Base-by-base conservation (phyloP, 257 asterid genomes). In the Gentiana straminea region DNA sequence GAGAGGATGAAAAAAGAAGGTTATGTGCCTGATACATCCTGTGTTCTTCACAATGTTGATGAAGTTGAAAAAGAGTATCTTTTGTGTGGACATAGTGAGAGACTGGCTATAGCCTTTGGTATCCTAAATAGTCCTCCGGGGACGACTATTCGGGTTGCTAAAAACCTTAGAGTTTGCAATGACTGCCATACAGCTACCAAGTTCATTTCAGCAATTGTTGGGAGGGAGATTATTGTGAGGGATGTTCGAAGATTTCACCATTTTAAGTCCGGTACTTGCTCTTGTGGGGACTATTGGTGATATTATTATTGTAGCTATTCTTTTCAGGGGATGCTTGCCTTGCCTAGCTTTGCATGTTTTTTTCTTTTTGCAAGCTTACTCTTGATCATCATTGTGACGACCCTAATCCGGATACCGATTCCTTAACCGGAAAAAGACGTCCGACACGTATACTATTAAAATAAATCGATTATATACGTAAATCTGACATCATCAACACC, bases 261-360 rank as follows among this genome's bases (percentile, higher is more conserved):
- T 61, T 89, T 89, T 79, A 79, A 63, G 63, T 65, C 84, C 56
- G 97, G 95, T 33, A 74, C 68, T 65, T 89, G 97, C 69, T 86
- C 94, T 0, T 89, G 97, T 74, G 79, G 92, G 57, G 97, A 89
- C 72, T 86, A 85, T 72, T 89, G 97, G 97, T 89, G 83, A 54
- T 43, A 15, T 39, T 39, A 39, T 39, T 43, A 15, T 39, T 39
- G 8, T 39, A 39, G 1, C 1, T 39, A 39, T 39, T 39, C 45
- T 39, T 39, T 39, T 24, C 24, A 24, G 1, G 24, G 24, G 24
- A 24, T 24, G 24, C 24, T 24, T 0, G 24, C 24, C 24, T 24
- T 24, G 24, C 24, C 24, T 15, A 15, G 24, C 24, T 15, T 15
- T 15, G 24, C 24, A 15, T 15, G 24, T 15, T 15, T 15, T 15